A percentile compares a stretch with the other conserved stretches of the same genome.
These are phyloP conservation scores for Cyberlindnera amylophila DNA, from an alignment of 805 yeast species.

Conservation along the genomic window DNA sequence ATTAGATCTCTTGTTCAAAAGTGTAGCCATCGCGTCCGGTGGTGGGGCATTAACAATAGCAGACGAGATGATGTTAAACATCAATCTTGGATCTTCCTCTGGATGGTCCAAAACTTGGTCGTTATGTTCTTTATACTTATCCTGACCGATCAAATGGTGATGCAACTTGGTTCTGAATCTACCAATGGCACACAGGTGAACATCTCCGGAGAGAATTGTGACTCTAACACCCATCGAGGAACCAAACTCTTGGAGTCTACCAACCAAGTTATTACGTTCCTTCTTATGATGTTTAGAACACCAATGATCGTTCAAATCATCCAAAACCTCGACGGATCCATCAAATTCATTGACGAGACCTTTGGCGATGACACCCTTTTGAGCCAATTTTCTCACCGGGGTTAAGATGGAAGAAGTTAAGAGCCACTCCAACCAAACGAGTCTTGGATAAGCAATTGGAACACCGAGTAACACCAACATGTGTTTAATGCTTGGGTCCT, in stretches of 20 bases:
- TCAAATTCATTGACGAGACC: slow-evolving; percentile 90
- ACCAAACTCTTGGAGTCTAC: slow-evolving; percentile 61
- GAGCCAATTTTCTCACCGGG: slow-evolving; percentile 61
- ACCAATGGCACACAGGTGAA: slow-evolving; percentile 84
- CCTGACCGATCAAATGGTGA: slow-evolving; percentile 36
- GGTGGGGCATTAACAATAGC: slow-evolving; percentile 95
- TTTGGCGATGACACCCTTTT: slow-evolving; percentile 56
- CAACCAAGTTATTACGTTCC: slow-evolving; percentile 74
- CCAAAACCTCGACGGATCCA: slow-evolving; percentile 86
- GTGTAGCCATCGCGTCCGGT: slow-evolving; percentile 75
- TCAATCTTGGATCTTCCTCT: slow-evolving; percentile 66
- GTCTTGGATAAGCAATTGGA: slow-evolving; percentile 90
- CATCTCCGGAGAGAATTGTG: slow-evolving; percentile 90
- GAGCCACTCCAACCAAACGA: slow-evolving; percentile 84
- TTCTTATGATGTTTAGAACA: slow-evolving; percentile 81
- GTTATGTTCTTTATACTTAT: slow-evolving; percentile 35
- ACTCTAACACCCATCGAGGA: slow-evolving; percentile 61
- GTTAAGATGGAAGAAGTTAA: slow-evolving; percentile 57
- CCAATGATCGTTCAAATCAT: slow-evolving; percentile 96
- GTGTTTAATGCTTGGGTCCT: slow-evolving; percentile 61
- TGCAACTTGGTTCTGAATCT: slow-evolving; percentile 59
- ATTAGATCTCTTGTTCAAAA: slow-evolving; percentile 61
- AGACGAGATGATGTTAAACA: slow-evolving; percentile 81
- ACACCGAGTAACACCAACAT: slow-evolving; percentile 83
- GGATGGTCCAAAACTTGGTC: slow-evolving; percentile 44